These are phyloP conservation scores for Aspergillus sp. DNA, from an alignment of 2,329 filamentous ascomycete species.

Conservation along the genomic window DNA sequence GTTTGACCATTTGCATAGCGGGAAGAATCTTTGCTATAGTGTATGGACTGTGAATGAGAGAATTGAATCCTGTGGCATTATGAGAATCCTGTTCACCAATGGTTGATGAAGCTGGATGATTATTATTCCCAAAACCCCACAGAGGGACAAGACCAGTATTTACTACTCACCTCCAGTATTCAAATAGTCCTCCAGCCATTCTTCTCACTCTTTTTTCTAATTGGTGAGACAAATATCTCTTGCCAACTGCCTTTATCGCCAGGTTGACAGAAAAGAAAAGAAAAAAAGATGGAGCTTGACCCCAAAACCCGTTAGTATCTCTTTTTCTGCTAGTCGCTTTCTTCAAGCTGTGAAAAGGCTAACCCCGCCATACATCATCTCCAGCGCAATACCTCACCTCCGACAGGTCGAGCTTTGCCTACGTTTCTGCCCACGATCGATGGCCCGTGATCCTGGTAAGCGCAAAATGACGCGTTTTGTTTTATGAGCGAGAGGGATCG, in stretches of 20 bases:
- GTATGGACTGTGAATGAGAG: background rate
- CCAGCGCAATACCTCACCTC: slow-evolving; percentile 68
- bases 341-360: slow-evolving; percentile 6
- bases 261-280: background rate
- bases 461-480: slow-evolving; percentile 1
- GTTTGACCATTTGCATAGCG: slow-evolving; percentile 18
- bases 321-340: background rate
- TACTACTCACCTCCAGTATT: no score
- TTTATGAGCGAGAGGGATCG: background rate
- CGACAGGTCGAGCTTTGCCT: slow-evolving; percentile 80
- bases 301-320: slow-evolving; percentile 58
- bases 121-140: no score
- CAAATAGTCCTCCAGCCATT: no score
- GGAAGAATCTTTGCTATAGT: slow-evolving; percentile 4
- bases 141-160: no score
- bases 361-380: slow-evolving; percentile 11
- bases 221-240: background rate
- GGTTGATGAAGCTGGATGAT: background rate
- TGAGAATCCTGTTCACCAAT: no score
- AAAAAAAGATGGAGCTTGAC: slow-evolving; percentile 59
- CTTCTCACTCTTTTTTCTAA: no score
- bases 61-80: background rate
- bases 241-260: background rate
- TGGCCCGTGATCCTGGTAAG: slow-evolving; percentile 89
- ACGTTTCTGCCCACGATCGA: slow-evolving; percentile 70